phyloP scores from a whole-genome alignment of 2,329 filamentous ascomycete species.

The Xylaria arbuscula region DNA sequence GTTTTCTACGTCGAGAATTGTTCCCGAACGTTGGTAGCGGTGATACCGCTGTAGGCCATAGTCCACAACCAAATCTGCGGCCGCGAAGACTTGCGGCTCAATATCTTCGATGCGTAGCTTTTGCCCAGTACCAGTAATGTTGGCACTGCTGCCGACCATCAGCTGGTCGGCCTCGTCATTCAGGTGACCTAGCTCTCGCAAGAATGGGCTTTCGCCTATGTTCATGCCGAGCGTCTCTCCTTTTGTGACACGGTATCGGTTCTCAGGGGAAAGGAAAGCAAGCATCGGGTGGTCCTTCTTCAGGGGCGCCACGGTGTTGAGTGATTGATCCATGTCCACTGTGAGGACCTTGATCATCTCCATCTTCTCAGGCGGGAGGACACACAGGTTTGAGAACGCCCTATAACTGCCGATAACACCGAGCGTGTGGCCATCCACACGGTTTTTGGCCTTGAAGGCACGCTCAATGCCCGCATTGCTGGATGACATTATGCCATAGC shows the following conservation, averaged over 20 bases:
- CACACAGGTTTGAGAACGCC: constrained; percentile 21
- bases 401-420: constrained; percentile 33
- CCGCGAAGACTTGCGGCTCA: constrained; percentile 23
- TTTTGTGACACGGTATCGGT: constrained; percentile 23
- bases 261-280: constrained; percentile 24
- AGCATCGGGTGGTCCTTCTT: constrained; percentile 24
- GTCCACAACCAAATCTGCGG: constrained; percentile 32
- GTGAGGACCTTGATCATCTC: constrained; percentile 35
- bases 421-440: constrained; percentile 30
- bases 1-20: constrained; percentile 29
- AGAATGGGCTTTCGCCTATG: constrained; percentile 32
- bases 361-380: constrained; percentile 24
- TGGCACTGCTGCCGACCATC: constrained; percentile 35
- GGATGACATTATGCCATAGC: constrained; percentile 34
- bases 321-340: constrained; percentile 23
- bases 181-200: constrained; percentile 32
- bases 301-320: constrained; percentile 29
- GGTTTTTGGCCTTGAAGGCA: constrained; percentile 32
- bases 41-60: constrained; percentile 35
- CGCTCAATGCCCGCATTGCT: constrained; percentile 33
- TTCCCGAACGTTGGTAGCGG: constrained; percentile 33
- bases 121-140: constrained; percentile 32
- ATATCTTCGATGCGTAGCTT: constrained; percentile 36
- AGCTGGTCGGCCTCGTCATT: constrained; percentile 35
- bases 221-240: constrained; percentile 31